Evolutionary conservation across 2,329 filamentous ascomycete species (phyloP).

Genomic region (Colletotrichum noveboracense): DNA sequence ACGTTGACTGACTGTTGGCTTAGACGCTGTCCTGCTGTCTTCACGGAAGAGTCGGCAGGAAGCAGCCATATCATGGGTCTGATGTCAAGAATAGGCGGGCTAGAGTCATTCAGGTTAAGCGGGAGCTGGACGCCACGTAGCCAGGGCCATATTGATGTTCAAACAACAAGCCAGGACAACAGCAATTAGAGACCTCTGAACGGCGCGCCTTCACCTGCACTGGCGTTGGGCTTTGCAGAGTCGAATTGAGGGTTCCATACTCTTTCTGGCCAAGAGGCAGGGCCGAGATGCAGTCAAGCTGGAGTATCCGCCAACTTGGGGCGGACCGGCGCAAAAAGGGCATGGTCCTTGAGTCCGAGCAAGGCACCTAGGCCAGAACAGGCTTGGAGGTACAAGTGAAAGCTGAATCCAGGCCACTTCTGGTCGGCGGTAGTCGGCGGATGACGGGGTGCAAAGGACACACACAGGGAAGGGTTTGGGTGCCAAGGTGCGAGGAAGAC

Average conservation of each 20-base stretch:
- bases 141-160: not conserved
- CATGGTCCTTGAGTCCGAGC: not conserved
- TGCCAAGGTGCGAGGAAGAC: not conserved
- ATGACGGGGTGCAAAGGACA: not conserved
- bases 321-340: not conserved
- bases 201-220: not conserved
- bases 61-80: not conserved
- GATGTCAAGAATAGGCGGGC: not conserved
- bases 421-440: not conserved
- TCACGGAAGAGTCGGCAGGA: not conserved
- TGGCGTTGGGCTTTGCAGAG: not conserved
- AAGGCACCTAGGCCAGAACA: not conserved
- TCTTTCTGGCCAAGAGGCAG: slow-evolving; percentile 2
- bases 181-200: not conserved
- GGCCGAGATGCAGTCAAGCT: not conserved
- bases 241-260: not conserved
- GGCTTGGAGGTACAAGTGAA: not conserved
- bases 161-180: not conserved
- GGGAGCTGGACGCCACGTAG: not conserved
- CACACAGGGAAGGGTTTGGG: not conserved
- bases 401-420: not conserved
- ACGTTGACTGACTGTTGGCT: not conserved
- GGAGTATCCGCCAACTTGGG: not conserved
- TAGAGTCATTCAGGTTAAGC: not conserved
- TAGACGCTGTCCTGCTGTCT: not conserved